Percentiles rank a stretch among this genome's conserved stretches.
Evolutionary conservation across 805 yeast genomes (phyloP).

Genomic region (Lachancea thermotolerans): DNA sequence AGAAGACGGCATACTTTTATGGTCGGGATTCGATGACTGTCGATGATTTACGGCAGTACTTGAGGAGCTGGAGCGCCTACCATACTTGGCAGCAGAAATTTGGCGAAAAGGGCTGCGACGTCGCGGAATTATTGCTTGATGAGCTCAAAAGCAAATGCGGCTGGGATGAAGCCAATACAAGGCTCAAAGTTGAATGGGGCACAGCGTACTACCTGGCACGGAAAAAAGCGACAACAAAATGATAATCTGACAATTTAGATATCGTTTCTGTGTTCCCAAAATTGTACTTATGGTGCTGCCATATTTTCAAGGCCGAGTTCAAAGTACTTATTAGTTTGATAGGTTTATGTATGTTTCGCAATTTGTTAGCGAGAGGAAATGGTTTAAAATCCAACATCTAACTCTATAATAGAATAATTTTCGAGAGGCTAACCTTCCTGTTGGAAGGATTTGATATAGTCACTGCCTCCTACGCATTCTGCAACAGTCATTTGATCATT

Average conservation of each 20-base stretch:
- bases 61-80: slow-evolving; percentile 61
- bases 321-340: too few relatives aligned
- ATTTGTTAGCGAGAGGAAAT: too few relatives aligned
- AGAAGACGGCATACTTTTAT: slow-evolving; percentile 32
- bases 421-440: neutral
- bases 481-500: slow-evolving; percentile 67
- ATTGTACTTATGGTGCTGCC: too few relatives aligned
- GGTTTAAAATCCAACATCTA: too few relatives aligned
- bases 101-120: slow-evolving; percentile 35
- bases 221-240: slow-evolving; percentile 9
- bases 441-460: slow-evolving; percentile 42
- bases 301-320: too few relatives aligned
- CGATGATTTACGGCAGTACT: slow-evolving; percentile 41
- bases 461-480: slow-evolving; percentile 62
- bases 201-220: slow-evolving; percentile 48
- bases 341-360: too few relatives aligned
- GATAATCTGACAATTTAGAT: too few relatives aligned
- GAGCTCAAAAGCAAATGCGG: slow-evolving; percentile 39
- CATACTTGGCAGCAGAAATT: slow-evolving; percentile 50
- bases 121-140: slow-evolving; percentile 42
- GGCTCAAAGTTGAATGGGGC: slow-evolving; percentile 45
- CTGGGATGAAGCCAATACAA: slow-evolving; percentile 38
- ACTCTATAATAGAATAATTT: too few relatives aligned
- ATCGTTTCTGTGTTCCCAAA: too few relatives aligned
- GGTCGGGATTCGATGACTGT: slow-evolving; percentile 30